Evolutionary conservation across 2,329 filamentous ascomycete species (phyloP), one percentile per base, ranked within the genome.

Genomic region (Hypoxylon sp.): DNA sequence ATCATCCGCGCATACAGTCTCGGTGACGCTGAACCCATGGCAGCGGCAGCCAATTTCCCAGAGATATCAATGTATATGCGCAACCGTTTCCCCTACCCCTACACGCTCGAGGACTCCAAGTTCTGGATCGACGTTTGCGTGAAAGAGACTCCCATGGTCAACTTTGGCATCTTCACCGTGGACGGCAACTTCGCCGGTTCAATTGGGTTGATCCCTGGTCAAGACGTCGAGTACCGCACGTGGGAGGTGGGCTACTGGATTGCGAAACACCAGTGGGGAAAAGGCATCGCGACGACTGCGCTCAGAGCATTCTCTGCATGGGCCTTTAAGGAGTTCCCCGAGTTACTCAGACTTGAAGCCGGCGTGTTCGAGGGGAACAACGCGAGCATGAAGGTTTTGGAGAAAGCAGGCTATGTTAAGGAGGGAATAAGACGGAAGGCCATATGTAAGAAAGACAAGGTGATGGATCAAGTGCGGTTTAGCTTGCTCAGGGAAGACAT

Each of bases 191-290:
- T 80, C 55, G 73, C 81, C 7, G 85, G 85, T 51, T 75, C 74
- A 61, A 76, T 86, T 11, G 82, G 83, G 38, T 71, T 85, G 45
- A 76, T 75, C 45, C 72, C 69, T 2, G 62, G 74, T 10, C 67
- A 69, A 13, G 81, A 84, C 58, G 76, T 82, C 70, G 77, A 84
- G 63, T 79, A 78, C 68, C 77, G 79, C 51, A 83, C 80, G 3
- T 79, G 80, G 73, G 83, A 86, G 75, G 5, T 87, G 0, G 85
- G 85, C 3, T 87, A 87, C 76, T 86, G 82, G 80, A 41, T 84
- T 23, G 80, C 77, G 0, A 77, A 75, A 38, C 69, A 75, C 10
- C 75, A 78, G 51, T 85, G 84, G 85, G 83, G 84, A 0, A 78
- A 77, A 30, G 85, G 85, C 0, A 79, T 84, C 61, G 80, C 78